Base-by-base conservation (phyloP, 2,329 filamentous ascomycete genomes). In the Trichophyton equinum region DNA sequence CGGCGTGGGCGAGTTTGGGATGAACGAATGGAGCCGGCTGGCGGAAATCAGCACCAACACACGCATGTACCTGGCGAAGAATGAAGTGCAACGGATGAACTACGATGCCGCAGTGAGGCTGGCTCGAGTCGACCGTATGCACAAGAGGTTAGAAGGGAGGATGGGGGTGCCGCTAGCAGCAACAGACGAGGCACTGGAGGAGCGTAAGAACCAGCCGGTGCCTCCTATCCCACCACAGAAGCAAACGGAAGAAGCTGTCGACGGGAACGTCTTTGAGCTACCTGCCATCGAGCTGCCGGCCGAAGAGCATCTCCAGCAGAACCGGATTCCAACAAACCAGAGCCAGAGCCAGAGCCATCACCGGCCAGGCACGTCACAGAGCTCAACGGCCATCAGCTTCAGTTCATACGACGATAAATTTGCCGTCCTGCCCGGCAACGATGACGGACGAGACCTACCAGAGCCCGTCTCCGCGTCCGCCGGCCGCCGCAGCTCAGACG, bases 1-100 rank as follows among this genome's bases (percentile, higher is more conserved):
- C 15, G 94, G 92, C 0, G 91, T 97, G 2, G 91, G 92, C 59
- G 94, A 97, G 70, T 97, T 96, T 72, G 92, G 89, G 58, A 97
- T 99, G 91, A 99, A 97, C 71, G 94, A 97, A 72, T 99, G 94
- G 94, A 84, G 89, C 68, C 84, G 91, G 2, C 77, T 97, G n/a
- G 87, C 89, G 27, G 92, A 96, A 59, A 97, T 99, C 75, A 96
- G 89, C 76, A 96, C 90, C 13, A 87, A 87, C 70, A 99, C 94
- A 0, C 83, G 89, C 66, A 84, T 87, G 64, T 99, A 97, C 71
- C 82, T 99, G 59, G 78, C 80, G 6, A 86, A 86, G 63, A 79
- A 82, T 9, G 84, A 85, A 0, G 86, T 95, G 62, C 88, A 95
- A 71, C 81, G 77, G 66, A 88, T 90, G 81, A 89, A 89, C 5